Evolutionary conservation across 805 yeast genomes (phyloP), one percentile per base, ranked within the genome.

Genomic region (Lipomyces starkeyi): DNA sequence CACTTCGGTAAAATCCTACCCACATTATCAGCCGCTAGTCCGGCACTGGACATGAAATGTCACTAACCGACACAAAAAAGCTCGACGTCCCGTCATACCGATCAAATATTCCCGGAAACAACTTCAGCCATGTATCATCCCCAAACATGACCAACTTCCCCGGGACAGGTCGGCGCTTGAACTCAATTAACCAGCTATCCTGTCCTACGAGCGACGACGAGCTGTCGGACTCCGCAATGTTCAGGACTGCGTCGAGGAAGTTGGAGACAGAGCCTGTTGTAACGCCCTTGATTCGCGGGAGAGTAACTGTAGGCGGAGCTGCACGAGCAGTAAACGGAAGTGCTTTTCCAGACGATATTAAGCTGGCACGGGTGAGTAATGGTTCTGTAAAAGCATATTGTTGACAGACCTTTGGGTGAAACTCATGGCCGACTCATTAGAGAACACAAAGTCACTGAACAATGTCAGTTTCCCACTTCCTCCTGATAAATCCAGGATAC

Each of bases 81-180:
- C 97, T 92, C 58, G 91, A 88, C 0, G 98, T 94, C 1, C 98
- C 98, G 53, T 95, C 98, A 35, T 77, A 80, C 58, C 84, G 81
- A 25, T 82, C 81, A 74, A 94, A 93, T 71, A 83, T 83, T 4
- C 75, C 78, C 0, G 97, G 97, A 73, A 93, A 95, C 60, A 95
- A 82, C 75, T 92, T 93, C 70, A 93, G 78, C 99, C 99, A 95
- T 0, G 99, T 95, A 76, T 95, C 99, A 78, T 95, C 99, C 40
- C 99, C 99, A 80, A 85, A 94, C 85, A 95, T 91, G 75, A 93
- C 90, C 35, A 95, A 80, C 35, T 77, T 77, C 3, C 76, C 76
- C 1, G 64, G 58, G 37, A 78, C 78, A 13, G 60, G 49, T 22
- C 62, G 52, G 34, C 66, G 57, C 13, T 73, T 64, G 78, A 93